A percentile compares a stretch with the other conserved stretches of the same genome.
Evolutionary conservation across 129 eudicot species (phyloP).

Genomic region (Kitagawia praeruptora): DNA sequence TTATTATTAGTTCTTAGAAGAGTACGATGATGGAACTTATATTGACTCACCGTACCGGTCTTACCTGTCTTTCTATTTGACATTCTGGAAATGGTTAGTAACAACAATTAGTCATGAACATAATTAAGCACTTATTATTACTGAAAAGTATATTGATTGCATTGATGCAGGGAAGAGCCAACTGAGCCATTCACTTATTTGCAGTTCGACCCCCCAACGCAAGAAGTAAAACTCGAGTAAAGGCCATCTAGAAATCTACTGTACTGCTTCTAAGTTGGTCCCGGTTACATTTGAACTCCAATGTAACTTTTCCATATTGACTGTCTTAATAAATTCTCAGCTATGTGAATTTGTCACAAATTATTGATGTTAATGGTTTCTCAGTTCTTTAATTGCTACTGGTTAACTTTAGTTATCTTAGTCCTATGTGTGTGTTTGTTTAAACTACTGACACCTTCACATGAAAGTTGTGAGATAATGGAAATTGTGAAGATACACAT

Average conservation of each 20-base stretch:
- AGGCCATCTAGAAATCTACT: not conserved
- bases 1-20: not conserved
- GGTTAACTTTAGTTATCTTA: not conserved
- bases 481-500: too few relatives aligned
- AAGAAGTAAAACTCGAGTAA: conserved; percentile 71
- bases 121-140: not conserved
- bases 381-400: not conserved
- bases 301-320: not conserved
- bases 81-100: not conserved
- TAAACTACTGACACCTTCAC: too few relatives aligned
- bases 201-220: conserved; percentile 76
- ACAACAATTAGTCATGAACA: not conserved
- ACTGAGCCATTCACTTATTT: conserved; percentile 77
- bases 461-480: too few relatives aligned
- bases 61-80: not conserved
- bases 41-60: not conserved
- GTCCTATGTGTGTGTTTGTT: too few relatives aligned
- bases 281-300: not conserved
- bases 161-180: conserved; percentile 84
- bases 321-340: not conserved
- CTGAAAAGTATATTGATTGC: conserved; percentile 5
- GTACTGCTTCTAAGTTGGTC: not conserved
- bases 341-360: not conserved
- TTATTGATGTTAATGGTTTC: not conserved
- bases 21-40: not conserved